Percentiles rank a stretch among this genome's conserved stretches.
Evolutionary conservation across 164 flowering plant genomes (phyloP).

Genomic region (Akebia trifoliata): DNA sequence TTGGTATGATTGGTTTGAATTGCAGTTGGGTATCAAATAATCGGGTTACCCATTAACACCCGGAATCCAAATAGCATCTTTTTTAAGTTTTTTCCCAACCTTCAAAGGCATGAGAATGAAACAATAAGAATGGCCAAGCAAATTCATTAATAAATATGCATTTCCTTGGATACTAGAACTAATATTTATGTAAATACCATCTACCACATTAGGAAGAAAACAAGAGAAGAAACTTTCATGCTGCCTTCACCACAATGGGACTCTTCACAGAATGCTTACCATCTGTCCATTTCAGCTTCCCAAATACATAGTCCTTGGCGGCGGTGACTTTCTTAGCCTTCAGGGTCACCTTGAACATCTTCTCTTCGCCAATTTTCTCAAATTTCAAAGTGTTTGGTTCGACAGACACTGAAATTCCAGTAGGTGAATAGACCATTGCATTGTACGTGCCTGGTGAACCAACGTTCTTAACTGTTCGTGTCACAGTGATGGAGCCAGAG

Average conservation of each 20-base stretch:
- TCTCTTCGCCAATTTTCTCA: constrained; percentile 35
- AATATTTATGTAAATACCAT: no score
- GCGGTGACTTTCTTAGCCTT: constrained; percentile 10
- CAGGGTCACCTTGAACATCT: constrained; percentile 33
- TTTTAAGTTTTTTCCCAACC: no score
- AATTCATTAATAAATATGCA: no score
- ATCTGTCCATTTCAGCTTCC: constrained; percentile 42
- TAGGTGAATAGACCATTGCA: constrained; percentile 24
- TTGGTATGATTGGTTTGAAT: no score
- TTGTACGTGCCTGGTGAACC: constrained; percentile 38
- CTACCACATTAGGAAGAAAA: no score
- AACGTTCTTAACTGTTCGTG: constrained; percentile 50
- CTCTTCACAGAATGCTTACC: constrained; percentile 45
- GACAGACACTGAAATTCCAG: constrained; percentile 32
- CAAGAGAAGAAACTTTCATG: no score
- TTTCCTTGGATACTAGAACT: no score
- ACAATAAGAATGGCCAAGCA: no score
- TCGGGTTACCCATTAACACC: no score
- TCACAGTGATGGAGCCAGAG: constrained; percentile 25
- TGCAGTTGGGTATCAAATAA: no score
- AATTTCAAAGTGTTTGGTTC: constrained; percentile 39
- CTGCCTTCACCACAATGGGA: constrained; percentile 32
- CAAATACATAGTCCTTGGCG: constrained; percentile 28
- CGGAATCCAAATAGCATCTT: no score
- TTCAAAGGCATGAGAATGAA: no score